A percentile compares a stretch with the other conserved stretches of the same genome.
Evolutionary conservation across 345 rosid species (phyloP).

Genomic region (Gossypium thurberi): DNA sequence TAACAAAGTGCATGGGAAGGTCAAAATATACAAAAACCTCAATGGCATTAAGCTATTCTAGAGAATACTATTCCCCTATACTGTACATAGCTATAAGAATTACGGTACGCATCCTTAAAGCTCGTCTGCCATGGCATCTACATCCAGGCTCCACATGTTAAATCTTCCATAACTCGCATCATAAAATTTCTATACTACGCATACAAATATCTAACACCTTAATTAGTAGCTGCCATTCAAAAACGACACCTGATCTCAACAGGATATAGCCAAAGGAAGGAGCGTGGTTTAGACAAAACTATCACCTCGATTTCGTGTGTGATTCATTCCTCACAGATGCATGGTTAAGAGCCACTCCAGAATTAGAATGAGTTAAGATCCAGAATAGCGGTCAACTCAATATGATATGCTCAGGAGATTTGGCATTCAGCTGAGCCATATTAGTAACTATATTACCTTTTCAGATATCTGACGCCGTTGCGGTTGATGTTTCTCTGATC

Average conservation of each 20-base stretch:
- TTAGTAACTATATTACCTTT: neutral
- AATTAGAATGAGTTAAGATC: neutral
- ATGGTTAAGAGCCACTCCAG: conserved; percentile 11
- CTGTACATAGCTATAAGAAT: neutral
- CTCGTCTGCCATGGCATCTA: neutral
- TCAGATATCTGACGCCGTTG: neutral
- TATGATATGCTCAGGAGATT: no score
- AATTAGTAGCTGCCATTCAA: no score
- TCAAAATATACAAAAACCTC: conserved; percentile 7
- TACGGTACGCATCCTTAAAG: neutral
- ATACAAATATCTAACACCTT: neutral
- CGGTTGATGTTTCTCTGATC: neutral
- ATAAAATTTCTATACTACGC: neutral
- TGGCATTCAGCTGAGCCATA: neutral
- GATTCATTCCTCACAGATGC: neutral
- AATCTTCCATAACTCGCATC: neutral
- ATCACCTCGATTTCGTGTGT: conserved; percentile 7
- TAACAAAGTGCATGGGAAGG: neutral
- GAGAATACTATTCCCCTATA: neutral
- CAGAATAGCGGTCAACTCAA: no score
- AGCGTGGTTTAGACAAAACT: conserved; percentile 21
- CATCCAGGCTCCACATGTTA: neutral
- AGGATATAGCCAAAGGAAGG: neutral
- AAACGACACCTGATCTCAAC: neutral
- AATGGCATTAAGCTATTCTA: neutral